Evolutionary conservation across 2,329 filamentous ascomycete species (phyloP), one percentile per base, ranked within the genome.

Genomic region (Akanthomyces muscarius): DNA sequence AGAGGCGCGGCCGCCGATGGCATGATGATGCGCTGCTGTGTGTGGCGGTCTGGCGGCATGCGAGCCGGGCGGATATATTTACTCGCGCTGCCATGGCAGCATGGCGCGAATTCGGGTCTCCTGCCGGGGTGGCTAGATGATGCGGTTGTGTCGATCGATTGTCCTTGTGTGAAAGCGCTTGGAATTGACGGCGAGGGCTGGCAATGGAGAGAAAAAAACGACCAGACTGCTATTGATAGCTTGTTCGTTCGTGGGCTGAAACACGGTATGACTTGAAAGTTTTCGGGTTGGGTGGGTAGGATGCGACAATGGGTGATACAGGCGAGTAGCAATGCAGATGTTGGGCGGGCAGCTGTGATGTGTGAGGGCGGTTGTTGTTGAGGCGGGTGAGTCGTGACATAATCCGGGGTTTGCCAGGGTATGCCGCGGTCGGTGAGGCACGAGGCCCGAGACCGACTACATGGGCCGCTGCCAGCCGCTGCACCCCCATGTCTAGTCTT

Each of bases 31-130:
- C 18, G 54, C n/a, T 23, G 36, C 8, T 52, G 30, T 28, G 14
- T 28, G 61, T 21, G 21, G 53, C 45, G 30, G 33, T 36, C 23
- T 45, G 61, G n/a, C 44, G 52, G 61, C 61, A 45, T 16, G 55
- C 50, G 30, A 65, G 61, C 62, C 63, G 60, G 42, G 63, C 45
- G 54, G 63, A 52, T 38, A 48, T 67, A 16, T 28, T 51, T 52
- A 68, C 38, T 44, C 57, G 28, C 45, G 64, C 59, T 55, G 61
- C 68, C 67, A 68, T 70, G 64, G 66, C 65, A 65, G 65, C 68
- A 70, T 66, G 41, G 59, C 62, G 64, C 47, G 38, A 42, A 10
- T 18, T 23, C n/a, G 5, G 23, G 25, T 5, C 1, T 16, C 28
- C 25, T 13, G 33, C 33, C 33, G 33, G 33, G 25, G 23, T 25